phyloP scores from a whole-genome alignment of 768 basidiomycete species.

The Lactifluus echinatus region DNA sequence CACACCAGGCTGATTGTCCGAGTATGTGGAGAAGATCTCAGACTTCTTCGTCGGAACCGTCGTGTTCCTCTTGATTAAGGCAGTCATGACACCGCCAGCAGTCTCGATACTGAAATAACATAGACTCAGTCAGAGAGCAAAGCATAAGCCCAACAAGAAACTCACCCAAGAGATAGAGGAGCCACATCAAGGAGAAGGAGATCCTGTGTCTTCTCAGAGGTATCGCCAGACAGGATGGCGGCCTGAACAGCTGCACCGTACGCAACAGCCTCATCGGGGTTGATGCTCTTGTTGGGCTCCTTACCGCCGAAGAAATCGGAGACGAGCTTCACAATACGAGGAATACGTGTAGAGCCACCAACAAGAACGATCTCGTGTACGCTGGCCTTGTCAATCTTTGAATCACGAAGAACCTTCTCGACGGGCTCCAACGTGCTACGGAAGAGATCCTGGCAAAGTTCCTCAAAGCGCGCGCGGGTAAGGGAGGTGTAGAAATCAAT shows the following conservation, averaged over 20 bases:
- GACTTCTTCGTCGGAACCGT: conserved; percentile 98
- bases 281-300: conserved; percentile 98
- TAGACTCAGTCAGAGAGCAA: conserved; percentile 24
- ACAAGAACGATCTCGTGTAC: conserved; percentile 98
- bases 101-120: conserved; percentile 70
- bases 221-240: conserved; percentile 95
- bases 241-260: conserved; percentile 99
- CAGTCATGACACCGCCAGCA: conserved; percentile 98
- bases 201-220: conserved; percentile 96
- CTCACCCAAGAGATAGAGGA: conserved; percentile 63
- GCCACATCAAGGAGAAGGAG: conserved; percentile 91
- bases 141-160: conserved; percentile 16
- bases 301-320: conserved; percentile 99
- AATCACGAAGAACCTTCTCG: conserved; percentile 95
- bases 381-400: conserved; percentile 93
- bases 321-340: conserved; percentile 93
- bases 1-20: conserved; percentile 98
- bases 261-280: conserved; percentile 98
- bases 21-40: conserved; percentile 96
- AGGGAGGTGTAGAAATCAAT: conserved; percentile 98
- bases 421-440: conserved; percentile 89
- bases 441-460: conserved; percentile 93
- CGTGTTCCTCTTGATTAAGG: conserved; percentile 97
- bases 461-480: conserved; percentile 97
- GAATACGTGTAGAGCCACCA: conserved; percentile 97